Evolutionary conservation across 2,329 filamentous ascomycete species (phyloP), one percentile per base, ranked within the genome.

Genomic region (Colletotrichum abscissum): DNA sequence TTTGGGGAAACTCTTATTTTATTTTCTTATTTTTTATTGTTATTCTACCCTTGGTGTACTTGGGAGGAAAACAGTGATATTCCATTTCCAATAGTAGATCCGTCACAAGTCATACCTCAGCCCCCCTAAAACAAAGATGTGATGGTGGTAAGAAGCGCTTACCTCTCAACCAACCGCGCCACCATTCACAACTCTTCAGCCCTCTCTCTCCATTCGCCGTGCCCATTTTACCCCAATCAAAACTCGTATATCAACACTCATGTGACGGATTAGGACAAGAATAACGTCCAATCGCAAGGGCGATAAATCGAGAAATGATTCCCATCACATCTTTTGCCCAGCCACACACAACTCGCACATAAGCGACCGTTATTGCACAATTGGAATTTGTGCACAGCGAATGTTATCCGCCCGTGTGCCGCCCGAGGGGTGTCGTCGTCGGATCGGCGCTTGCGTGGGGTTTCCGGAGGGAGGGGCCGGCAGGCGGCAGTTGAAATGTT

Each of bases 391-490:
- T 66, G 71, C 65, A 60, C 42, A 69, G 59, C 69, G 66, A 69
- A 72, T 72, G 65, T 46, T 22, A 4, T 49, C 58, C 54, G 24
- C 19, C 59, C 59, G 42, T 69, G 65, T 63, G 54, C 65, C 69
- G 69, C 66, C 54, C 11, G 9, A 5, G 1, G 30, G 26, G 38
- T 24, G 14, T 42, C 9, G 11, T 35, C 11, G 11, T 35, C 56
- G 54, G 69, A 42, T 16, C 65, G 33, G 67, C 56, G 70, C 69
- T 69, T 63, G 35, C 6, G 68, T 24, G 52, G 28, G 38, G 14
- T 42, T 42, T 8, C 5, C 38, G 38, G 12, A 42, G 57, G 12
- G 30, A 5, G 22, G 24, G 63, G 33, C 24, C 19, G 3, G 9
- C 5, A 12, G 35, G 52, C 35, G 59, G 66, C 66, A 7, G 62